phyloP scores from a whole-genome alignment of 169 alveolate species.

The Miamiensis avidus region DNA sequence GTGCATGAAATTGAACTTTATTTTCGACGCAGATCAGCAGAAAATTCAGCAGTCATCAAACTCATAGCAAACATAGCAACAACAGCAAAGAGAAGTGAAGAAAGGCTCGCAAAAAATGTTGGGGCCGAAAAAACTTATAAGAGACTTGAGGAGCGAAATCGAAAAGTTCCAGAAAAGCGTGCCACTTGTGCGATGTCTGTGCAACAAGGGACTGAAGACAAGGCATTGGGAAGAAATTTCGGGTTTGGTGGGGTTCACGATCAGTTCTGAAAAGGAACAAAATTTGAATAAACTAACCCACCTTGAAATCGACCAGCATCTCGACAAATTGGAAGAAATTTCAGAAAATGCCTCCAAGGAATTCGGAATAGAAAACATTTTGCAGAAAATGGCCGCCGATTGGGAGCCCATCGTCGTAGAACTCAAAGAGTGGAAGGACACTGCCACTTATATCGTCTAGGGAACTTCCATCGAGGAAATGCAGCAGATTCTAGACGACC shows the following conservation, averaged over 20 bases:
- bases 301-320: conserved; percentile 40
- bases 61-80: too few species aligned
- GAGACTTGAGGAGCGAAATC: conserved; percentile 38
- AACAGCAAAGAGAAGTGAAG: background rate
- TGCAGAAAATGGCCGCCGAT: conserved; percentile 78
- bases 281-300: conserved; percentile 38
- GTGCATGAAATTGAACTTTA: conserved; percentile 48
- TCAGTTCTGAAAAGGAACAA: conserved; percentile 80
- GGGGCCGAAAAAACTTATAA: conserved; percentile 38
- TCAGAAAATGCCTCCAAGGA: conserved; percentile 90
- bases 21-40: conserved; percentile 8
- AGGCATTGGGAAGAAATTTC: conserved; percentile 90
- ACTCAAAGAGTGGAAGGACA: conserved; percentile 75
- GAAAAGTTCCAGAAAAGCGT: conserved; percentile 61
- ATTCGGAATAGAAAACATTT: conserved; percentile 79
- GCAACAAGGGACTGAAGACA: conserved; percentile 86
- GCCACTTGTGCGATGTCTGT: conserved; percentile 77
- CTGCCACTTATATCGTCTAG: conserved; percentile 60
- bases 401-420: conserved; percentile 84
- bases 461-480: conserved; percentile 80
- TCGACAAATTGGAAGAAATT: conserved; percentile 68
- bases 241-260: conserved; percentile 74
- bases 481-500: conserved; percentile 79
- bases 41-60: background rate
- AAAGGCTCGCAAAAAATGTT: conserved; percentile 60